phyloP scores from a whole-genome alignment of 1,139 yeast genomes.

The Citeromyces hawaiiensis region DNA sequence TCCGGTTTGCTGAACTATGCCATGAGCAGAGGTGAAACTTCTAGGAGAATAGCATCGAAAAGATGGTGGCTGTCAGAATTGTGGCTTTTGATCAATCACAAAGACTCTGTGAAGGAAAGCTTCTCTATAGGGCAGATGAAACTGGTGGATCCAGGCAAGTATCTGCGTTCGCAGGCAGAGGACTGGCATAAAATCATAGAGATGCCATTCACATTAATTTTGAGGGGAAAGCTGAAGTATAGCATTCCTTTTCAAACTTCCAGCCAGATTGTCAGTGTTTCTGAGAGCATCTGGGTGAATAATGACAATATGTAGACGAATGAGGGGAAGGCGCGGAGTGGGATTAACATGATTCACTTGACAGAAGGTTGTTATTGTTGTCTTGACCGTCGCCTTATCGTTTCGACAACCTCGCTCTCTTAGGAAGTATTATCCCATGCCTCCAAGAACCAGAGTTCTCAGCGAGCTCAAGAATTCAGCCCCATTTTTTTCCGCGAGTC shows the following conservation, averaged over 20 bases:
- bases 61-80: conserved; percentile 10
- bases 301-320: not conserved
- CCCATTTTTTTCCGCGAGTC: no score
- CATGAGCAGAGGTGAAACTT: conserved; percentile 1
- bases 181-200: conserved; percentile 70
- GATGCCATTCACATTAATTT: conserved; percentile 68
- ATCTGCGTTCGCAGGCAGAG: conserved; percentile 6
- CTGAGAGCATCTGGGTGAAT: conserved; percentile 9
- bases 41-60: conserved; percentile 3
- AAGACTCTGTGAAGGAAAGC: conserved; percentile 24
- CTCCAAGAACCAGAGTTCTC: no score
- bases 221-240: conserved; percentile 73
- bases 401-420: no score
- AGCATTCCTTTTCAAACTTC: conserved; percentile 39
- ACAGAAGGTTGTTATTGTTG: no score
- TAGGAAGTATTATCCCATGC: no score
- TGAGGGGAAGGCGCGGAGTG: no score
- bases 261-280: conserved; percentile 14
- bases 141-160: conserved; percentile 37
- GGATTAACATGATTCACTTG: no score
- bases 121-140: conserved; percentile 56
- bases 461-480: no score
- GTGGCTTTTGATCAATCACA: conserved; percentile 28
- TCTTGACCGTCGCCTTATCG: no score
- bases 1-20: conserved; percentile 28